Base-by-base conservation (phyloP, 768 basidiomycete species). In the Punctularia strigosozonata region DNA sequence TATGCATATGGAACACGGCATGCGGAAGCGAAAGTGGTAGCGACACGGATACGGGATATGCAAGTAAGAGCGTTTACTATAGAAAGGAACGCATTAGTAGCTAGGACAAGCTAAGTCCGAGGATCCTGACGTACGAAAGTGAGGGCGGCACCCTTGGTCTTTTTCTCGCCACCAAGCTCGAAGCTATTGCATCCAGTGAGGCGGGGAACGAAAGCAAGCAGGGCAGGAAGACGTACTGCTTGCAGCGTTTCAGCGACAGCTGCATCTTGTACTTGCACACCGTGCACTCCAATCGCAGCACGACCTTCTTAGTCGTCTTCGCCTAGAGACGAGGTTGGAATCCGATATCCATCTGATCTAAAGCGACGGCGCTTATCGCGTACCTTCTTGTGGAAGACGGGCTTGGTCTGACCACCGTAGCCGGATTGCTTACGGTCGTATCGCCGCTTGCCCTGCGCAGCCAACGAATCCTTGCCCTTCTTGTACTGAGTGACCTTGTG, bases 401-500 rank as follows among this genome's bases (percentile, higher is more conserved):
- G 94, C 73, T 99, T 99, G 43, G 94, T 99, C 75, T 99, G 94
- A 69, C 94, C 94, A 84, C 94, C 94, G 69, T 97, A 98, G 66
- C 94, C 87, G 48, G 82, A 83, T 65, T 87, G 91, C 77, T 95
- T 94, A 57, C 94, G 83, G 73, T 98, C 95, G 69, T 99, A 98
- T 71, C 95, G 90, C 56, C 95, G 86, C 80, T 99, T 98, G 70
- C 95, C 95, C 70, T 99, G 94, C 38, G 88, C 95, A 60, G 87
- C 86, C 46, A 92, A 68, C 43, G 95, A 98, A 60, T 89, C 94
- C 69, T 99, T 98, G 61, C 95, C 95, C 77, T 89, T 95, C 82
- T 99, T 99, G 78, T 98, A 99, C 63, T 99, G 94, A 43, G 94
- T 97, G 56, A 99, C 94, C 66, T 99, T 99, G 71, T 98, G 94